Evolutionary conservation across 2,329 filamentous ascomycete species (phyloP).

Genomic region (Fusarium oligoseptatum): DNA sequence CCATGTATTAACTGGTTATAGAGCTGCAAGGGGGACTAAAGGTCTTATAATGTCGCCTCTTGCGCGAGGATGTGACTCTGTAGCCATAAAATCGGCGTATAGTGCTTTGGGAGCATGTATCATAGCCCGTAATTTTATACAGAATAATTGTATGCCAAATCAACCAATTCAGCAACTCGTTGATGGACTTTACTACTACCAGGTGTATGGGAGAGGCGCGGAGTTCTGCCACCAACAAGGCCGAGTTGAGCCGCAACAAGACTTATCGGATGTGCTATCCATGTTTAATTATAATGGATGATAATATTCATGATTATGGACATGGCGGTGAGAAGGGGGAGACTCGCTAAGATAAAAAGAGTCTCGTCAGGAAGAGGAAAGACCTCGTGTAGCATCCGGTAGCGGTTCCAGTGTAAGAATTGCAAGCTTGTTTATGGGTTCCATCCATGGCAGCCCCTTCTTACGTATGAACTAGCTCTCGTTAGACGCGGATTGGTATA

Average conservation of each 20-base stretch:
- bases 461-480: neutral
- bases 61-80: neutral
- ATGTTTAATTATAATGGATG: neutral
- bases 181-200: neutral
- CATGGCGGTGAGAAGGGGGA: neutral
- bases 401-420: neutral
- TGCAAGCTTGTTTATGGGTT: neutral
- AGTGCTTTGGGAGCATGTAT: neutral
- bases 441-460: neutral
- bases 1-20: neutral
- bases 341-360: neutral
- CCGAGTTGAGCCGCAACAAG: neutral
- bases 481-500: neutral
- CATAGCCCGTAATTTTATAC: neutral
- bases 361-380: neutral
- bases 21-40: neutral
- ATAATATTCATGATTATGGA: neutral
- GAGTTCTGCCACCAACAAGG: neutral
- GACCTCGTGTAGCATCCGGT: neutral
- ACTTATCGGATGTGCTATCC: neutral
- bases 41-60: neutral
- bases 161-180: neutral
- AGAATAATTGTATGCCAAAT: neutral
- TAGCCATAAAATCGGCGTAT: neutral
- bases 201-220: neutral